Base-by-base conservation (phyloP, 1,139 yeast species). In the Yueomyces sp. region DNA sequence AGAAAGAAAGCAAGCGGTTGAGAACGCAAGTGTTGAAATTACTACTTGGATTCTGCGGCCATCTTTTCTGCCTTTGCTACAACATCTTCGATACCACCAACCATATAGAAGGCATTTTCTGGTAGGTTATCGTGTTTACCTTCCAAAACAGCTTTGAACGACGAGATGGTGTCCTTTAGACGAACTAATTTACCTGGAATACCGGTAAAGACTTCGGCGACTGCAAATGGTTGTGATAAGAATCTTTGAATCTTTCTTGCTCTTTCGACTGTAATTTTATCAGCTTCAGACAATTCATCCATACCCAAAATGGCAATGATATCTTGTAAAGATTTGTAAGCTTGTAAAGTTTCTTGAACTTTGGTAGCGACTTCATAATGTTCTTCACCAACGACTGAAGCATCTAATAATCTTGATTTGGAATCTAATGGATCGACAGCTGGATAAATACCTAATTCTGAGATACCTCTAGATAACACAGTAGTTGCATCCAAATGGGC, bases 351-450 rank as follows among this genome's bases (percentile, higher is more conserved):
- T 76, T 89, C 94, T 78, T 91, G 98, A 59, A 91, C 98, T 65
- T 72, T 68, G 58, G 95, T 75, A 55, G 98, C 98, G 68, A 83
- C 89, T 59, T 81, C 82, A 75, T 91, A 91, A 76, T 91, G 98
- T 76, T 91, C 98, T 73, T 86, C 84, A 72, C 98, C 98, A 63
- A 91, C 96, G 64, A 91, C 94, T 54, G 96, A 68, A 64, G 81
- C 95, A 69, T 91, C 98, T 69, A 91, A 81, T 71, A 91, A 84
- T 82, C 98, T 89, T 53, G 98, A 91, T 75, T 84, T 91, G 67
- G 98, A 91, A 75, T 91, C 98, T 72, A 91, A 85, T 67, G 98
- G 98, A 76, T 91, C 98, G 78, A 91, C 98, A 67, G 98, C 98
- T 68, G 98, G 98, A 87, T 91, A 91, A 70, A 91, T 91, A 87